Percentiles rank a stretch among this genome's conserved stretches.
Conservation (phyloP, 208 protist genomes). For the Leishmania aethiopica region DNA sequence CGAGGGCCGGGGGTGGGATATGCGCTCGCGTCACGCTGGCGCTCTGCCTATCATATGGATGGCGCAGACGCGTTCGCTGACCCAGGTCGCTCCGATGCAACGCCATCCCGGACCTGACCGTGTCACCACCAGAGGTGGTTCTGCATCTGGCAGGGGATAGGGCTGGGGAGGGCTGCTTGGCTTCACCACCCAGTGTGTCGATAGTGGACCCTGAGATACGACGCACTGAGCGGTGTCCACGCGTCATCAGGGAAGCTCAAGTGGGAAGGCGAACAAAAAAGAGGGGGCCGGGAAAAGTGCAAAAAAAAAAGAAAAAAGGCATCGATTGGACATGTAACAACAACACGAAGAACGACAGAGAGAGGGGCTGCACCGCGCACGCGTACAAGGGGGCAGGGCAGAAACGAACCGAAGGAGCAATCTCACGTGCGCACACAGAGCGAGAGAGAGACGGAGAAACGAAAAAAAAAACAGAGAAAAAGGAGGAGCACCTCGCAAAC, state of each 20-base stretch:
- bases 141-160: not conserved
- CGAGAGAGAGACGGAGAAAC: not conserved
- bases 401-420: not conserved
- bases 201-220: not conserved
- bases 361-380: not conserved
- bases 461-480: not conserved
- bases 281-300: not conserved
- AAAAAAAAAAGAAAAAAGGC: slow-evolving; percentile 7
- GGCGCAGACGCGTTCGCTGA: not conserved
- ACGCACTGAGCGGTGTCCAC: not conserved
- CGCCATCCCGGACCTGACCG: not conserved
- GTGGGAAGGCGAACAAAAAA: not conserved
- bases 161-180: not conserved
- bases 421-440: not conserved
- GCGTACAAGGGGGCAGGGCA: not conserved
- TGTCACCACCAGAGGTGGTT: not conserved
- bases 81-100: not conserved
- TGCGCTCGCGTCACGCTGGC: not conserved
- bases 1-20: not conserved
- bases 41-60: not conserved
- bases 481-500: not conserved
- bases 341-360: not conserved
- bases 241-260: not conserved
- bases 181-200: not conserved
- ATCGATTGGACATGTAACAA: not conserved